Evolutionary conservation across 2,329 filamentous ascomycete species (phyloP).

Genomic region (Paradendryphiella salina): DNA sequence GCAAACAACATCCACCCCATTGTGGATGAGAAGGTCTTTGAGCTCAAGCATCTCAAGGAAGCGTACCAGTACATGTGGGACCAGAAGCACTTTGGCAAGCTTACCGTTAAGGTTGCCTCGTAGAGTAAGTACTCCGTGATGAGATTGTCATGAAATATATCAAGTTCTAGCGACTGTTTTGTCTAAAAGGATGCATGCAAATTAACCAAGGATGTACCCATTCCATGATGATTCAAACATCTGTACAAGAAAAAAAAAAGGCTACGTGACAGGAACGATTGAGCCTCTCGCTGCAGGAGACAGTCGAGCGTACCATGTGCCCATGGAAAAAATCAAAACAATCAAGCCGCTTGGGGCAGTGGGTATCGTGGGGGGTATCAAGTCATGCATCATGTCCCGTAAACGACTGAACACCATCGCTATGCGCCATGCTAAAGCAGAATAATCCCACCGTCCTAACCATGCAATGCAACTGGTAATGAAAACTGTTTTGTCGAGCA

Average conservation of each 20-base stretch:
- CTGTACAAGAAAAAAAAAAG: neutral
- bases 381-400: constrained; percentile 17
- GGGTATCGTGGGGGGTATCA: constrained; percentile 19
- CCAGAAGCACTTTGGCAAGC: constrained; percentile 52
- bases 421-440: constrained; percentile 10
- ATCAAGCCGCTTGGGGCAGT: constrained; percentile 13
- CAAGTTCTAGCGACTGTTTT: no score
- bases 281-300: neutral
- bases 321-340: constrained; percentile 3
- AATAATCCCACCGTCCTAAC: neutral
- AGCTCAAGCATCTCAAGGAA: constrained; percentile 56
- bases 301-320: neutral
- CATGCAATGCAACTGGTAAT: constrained; percentile 5
- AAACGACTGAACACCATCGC: constrained; percentile 17
- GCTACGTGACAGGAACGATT: neutral
- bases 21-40: constrained; percentile 61
- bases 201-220: neutral
- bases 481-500: neutral
- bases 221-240: neutral
- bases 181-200: no score
- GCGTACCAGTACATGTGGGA: constrained; percentile 56
- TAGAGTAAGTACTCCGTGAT: neutral
- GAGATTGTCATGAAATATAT: no score
- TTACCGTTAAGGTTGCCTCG: constrained; percentile 39
- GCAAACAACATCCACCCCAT: constrained; percentile 62